These are phyloP conservation scores for Macadamia integrifolia DNA, from an alignment of 164 flowering plant species.

Conservation along the genomic window DNA sequence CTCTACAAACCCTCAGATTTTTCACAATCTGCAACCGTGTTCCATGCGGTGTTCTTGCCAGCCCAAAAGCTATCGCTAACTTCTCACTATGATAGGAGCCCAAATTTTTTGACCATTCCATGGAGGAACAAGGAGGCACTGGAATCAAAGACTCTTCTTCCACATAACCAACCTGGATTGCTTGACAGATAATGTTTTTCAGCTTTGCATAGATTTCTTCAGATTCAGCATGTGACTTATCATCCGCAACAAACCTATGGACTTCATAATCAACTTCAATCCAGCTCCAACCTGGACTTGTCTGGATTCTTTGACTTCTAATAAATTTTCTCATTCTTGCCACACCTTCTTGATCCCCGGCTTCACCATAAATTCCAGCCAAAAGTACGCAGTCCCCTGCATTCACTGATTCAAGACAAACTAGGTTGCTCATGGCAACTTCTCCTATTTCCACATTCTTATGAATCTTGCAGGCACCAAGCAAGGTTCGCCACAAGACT, in stretches of 20 bases:
- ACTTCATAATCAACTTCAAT: background rate
- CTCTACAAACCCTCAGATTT: conserved; percentile 1
- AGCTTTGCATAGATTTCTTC: background rate
- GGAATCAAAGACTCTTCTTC: background rate
- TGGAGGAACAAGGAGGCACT: background rate
- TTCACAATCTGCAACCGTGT: background rate
- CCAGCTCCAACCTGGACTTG: background rate
- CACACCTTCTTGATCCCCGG: background rate
- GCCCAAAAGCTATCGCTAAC: background rate
- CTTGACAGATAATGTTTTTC: background rate
- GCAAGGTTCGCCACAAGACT: background rate
- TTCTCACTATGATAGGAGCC: background rate
- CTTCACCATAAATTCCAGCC: background rate
- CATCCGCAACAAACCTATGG: background rate
- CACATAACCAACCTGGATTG: background rate
- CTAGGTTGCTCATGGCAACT: background rate
- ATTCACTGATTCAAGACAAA: background rate
- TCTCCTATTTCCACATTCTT: background rate
- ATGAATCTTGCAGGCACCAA: background rate
- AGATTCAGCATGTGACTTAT: background rate
- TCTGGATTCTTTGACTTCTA: background rate
- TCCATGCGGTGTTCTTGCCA: background rate
- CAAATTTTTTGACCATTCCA: background rate
- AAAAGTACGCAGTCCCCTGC: background rate
- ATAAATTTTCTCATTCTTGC: background rate